phyloP scores from a whole-genome alignment of 768 basidiomycete species.

The Amanita brunnescens region DNA sequence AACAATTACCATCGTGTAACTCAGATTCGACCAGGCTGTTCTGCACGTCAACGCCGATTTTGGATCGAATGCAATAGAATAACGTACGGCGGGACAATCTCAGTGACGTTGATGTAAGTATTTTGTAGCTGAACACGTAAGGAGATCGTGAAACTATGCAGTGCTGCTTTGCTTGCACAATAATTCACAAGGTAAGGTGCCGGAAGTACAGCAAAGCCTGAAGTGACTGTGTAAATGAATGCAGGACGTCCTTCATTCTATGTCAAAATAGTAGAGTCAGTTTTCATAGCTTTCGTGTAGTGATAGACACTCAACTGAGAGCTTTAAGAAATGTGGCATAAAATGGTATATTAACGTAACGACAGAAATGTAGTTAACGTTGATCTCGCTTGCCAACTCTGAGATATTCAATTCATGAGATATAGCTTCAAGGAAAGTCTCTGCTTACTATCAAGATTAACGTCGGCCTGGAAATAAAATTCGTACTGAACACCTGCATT shows the following conservation, averaged over 20 bases:
- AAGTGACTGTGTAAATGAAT: slow-evolving; percentile 44
- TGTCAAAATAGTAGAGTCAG: background rate
- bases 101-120: slow-evolving; percentile 45
- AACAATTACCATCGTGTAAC: slow-evolving; percentile 3
- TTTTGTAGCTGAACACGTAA: slow-evolving; percentile 37
- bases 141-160: slow-evolving; percentile 42
- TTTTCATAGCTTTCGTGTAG: background rate
- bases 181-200: slow-evolving; percentile 37
- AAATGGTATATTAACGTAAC: slow-evolving; percentile 40
- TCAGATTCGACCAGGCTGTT: slow-evolving; percentile 7
- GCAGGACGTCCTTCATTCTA: slow-evolving; percentile 37
- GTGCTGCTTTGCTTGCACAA: slow-evolving; percentile 48
- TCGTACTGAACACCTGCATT: slow-evolving; percentile 46
- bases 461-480: slow-evolving; percentile 33
- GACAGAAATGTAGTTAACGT: slow-evolving; percentile 45
- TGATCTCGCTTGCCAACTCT: slow-evolving; percentile 40
- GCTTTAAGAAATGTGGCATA: slow-evolving; percentile 45
- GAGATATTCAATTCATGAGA: background rate
- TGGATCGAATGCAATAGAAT: background rate
- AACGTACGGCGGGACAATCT: slow-evolving; percentile 51
- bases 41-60: background rate
- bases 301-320: slow-evolving; percentile 29
- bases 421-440: background rate
- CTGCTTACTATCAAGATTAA: slow-evolving; percentile 32
- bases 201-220: slow-evolving; percentile 41